Evolutionary conservation across 2,329 filamentous ascomycete genomes (phyloP).

Genomic region (Raffaelea albimanens): DNA sequence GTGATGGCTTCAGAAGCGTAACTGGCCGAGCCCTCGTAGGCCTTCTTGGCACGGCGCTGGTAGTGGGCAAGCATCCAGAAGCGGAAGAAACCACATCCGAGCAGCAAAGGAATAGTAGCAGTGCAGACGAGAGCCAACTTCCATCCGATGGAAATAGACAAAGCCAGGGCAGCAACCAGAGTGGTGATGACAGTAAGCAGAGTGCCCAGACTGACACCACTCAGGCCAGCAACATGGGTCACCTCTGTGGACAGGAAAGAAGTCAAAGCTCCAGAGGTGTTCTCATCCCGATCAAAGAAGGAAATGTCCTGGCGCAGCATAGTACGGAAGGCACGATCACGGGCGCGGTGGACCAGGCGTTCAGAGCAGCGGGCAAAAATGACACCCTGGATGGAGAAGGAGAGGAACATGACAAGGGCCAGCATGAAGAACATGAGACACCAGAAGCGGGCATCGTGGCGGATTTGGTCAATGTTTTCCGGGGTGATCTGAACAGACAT

Average conservation of each 20-base stretch:
- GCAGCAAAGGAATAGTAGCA: slow-evolving; percentile 27
- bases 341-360: slow-evolving; percentile 70
- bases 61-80: slow-evolving; percentile 66
- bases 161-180: slow-evolving; percentile 59
- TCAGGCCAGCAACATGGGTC: slow-evolving; percentile 79
- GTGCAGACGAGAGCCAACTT: slow-evolving; percentile 33
- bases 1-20: slow-evolving; percentile 92
- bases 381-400: slow-evolving; percentile 59
- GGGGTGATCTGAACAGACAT: slow-evolving; percentile 24
- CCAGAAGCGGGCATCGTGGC: slow-evolving; percentile 74
- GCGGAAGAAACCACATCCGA: slow-evolving; percentile 29
- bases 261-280: slow-evolving; percentile 80
- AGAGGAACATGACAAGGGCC: slow-evolving; percentile 61
- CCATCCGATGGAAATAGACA: slow-evolving; percentile 30
- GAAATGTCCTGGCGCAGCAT: slow-evolving; percentile 88
- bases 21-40: slow-evolving; percentile 71
- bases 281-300: slow-evolving; percentile 85
- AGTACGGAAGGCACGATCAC: slow-evolving; percentile 72
- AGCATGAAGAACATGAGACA: slow-evolving; percentile 82
- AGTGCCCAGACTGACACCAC: slow-evolving; percentile 79
- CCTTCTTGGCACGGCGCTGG: slow-evolving; percentile 66
- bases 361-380: slow-evolving; percentile 83
- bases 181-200: slow-evolving; percentile 74
- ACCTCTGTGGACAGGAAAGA: slow-evolving; percentile 85
- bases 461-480: slow-evolving; percentile 44